These are phyloP conservation scores for Aspergillus udagawae DNA, from an alignment of 2,329 filamentous ascomycete species.

Conservation along the genomic window DNA sequence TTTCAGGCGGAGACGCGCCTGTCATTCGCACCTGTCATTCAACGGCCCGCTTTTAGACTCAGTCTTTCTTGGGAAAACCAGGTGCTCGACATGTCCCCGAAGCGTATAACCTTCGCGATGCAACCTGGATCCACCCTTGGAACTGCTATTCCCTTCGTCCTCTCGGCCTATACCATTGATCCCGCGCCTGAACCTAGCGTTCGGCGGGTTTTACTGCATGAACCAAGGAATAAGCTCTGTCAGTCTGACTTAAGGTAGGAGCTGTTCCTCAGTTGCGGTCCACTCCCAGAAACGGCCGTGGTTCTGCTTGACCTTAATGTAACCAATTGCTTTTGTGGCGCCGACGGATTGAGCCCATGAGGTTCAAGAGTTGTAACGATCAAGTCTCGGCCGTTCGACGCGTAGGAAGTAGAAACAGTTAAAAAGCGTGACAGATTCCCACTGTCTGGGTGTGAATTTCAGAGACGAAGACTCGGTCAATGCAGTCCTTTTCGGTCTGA, in stretches of 20 bases:
- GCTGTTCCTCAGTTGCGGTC: not conserved
- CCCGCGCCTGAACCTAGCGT: not conserved
- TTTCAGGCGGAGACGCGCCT: too few relatives aligned
- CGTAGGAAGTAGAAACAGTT: not conserved
- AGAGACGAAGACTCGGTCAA: not conserved
- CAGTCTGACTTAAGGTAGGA: not conserved
- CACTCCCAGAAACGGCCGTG: not conserved
- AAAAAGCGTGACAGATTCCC: not conserved
- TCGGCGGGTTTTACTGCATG: not conserved
- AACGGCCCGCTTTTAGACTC: too few relatives aligned
- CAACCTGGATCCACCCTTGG: not conserved
- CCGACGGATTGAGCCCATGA: not conserved
- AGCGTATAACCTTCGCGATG: not conserved
- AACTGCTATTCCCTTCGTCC: not conserved
- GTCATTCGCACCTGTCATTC: too few relatives aligned
- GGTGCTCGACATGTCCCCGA: not conserved
- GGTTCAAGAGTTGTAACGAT: not conserved
- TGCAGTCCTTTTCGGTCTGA: not conserved
- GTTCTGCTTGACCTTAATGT: not conserved
- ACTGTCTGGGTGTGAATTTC: not conserved
- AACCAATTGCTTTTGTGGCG: not conserved
- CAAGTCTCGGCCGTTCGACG: not conserved
- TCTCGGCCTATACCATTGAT: not conserved
- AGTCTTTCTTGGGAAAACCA: too few relatives aligned
- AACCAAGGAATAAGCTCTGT: not conserved